These are phyloP conservation scores for Cerrena zonata DNA, from an alignment of 1,284 basidiomycete genomes.

Conservation along the genomic window DNA sequence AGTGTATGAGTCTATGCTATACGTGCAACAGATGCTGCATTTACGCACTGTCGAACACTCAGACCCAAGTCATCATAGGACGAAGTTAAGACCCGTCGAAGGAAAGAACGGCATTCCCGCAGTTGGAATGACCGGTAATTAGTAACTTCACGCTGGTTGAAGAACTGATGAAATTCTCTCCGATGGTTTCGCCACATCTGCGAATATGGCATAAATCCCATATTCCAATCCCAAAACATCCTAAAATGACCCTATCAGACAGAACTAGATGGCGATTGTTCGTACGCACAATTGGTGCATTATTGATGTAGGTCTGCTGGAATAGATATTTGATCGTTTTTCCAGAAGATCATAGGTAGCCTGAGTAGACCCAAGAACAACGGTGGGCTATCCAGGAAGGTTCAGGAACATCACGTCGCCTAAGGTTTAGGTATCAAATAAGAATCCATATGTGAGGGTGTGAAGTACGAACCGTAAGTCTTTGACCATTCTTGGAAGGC, in stretches of 20 bases:
- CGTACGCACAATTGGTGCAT: constrained; percentile 24
- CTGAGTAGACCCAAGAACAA: constrained; percentile 31
- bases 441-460: too few relatives aligned
- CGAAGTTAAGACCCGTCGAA: constrained; percentile 16
- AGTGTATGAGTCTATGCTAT: background rate
- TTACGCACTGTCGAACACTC: constrained; percentile 20
- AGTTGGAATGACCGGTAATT: constrained; percentile 13
- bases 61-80: constrained; percentile 14
- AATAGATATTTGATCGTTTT: constrained; percentile 27
- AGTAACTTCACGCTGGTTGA: constrained; percentile 9
- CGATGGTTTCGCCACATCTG: constrained; percentile 2
- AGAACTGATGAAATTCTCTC: constrained; percentile 5
- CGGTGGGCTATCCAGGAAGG: background rate
- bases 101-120: constrained; percentile 17
- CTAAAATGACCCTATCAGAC: too few relatives aligned
- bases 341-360: constrained; percentile 30
- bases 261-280: too few relatives aligned
- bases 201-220: constrained; percentile 4
- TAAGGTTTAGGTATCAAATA: too few relatives aligned
- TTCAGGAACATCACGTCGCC: background rate
- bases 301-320: constrained; percentile 30
- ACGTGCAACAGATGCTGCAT: background rate
- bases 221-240: constrained; percentile 1
- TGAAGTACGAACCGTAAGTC: background rate
- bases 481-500: background rate